Conservation (phyloP, 2,329 filamentous ascomycete genomes). For the Cercospora zeina region DNA sequence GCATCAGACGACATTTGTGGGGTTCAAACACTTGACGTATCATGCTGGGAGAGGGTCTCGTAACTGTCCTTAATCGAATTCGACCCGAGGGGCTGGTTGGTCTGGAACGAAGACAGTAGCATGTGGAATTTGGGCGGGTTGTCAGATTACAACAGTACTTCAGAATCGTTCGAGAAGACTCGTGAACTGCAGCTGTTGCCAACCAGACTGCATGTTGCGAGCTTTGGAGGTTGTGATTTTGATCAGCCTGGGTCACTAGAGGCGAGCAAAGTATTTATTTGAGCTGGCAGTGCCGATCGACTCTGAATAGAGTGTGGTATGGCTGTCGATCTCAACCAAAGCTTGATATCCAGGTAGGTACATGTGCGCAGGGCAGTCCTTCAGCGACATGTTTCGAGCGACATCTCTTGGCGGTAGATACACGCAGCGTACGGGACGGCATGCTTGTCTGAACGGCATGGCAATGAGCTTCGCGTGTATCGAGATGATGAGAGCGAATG, state of each 20-base stretch:
- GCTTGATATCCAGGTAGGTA: conserved; percentile 7
- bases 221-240: not conserved
- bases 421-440: not conserved
- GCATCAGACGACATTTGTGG: not conserved
- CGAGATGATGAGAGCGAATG: not conserved
- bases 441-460: not conserved
- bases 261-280: not conserved
- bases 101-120: not conserved
- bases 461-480: not conserved
- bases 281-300: not conserved
- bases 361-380: not conserved
- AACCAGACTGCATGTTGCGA: not conserved
- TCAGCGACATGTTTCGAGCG: not conserved
- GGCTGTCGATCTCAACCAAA: conserved; percentile 16
- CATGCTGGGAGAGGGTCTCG: not conserved
- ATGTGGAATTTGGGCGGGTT: not conserved
- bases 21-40: not conserved
- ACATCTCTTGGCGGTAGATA: not conserved
- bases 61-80: not conserved
- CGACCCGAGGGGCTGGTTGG: not conserved
- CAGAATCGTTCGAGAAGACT: no score
- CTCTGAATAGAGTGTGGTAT: conserved; percentile 1
- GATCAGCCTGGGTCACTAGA: not conserved
- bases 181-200: not conserved
- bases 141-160: not conserved